Evolutionary conservation across 2,329 filamentous ascomycete species (phyloP).

Genomic region (Penicillium sp.): DNA sequence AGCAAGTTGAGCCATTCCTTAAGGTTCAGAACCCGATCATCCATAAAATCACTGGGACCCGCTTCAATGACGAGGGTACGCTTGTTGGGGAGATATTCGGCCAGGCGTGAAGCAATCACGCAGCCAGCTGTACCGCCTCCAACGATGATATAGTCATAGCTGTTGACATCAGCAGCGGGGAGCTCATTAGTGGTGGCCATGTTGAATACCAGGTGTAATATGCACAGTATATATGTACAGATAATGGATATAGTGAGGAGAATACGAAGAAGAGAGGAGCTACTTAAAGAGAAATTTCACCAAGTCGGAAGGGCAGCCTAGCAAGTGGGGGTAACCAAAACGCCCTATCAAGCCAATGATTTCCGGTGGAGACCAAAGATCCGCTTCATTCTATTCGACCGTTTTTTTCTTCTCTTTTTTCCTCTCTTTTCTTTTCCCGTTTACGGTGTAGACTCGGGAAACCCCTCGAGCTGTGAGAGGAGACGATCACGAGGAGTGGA

Average conservation of each 20-base stretch:
- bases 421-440: slow-evolving; percentile 9
- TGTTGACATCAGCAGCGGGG: slow-evolving; percentile 59
- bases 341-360: slow-evolving; percentile 11
- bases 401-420: slow-evolving; percentile 10
- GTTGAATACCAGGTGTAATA: slow-evolving; percentile 28
- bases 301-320: too few species aligned
- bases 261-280: not conserved
- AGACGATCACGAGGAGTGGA: slow-evolving; percentile 13
- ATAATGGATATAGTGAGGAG: not conserved
- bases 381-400: not conserved
- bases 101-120: slow-evolving; percentile 73
- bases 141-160: slow-evolving; percentile 80
- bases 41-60: slow-evolving; percentile 82
- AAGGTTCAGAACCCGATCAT: slow-evolving; percentile 79
- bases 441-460: slow-evolving; percentile 12
- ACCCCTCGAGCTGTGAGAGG: slow-evolving; percentile 17
- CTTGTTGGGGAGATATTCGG: slow-evolving; percentile 78
- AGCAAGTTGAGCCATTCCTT: slow-evolving; percentile 83
- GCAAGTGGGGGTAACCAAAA: not conserved
- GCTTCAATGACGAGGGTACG: slow-evolving; percentile 80
- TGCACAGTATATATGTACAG: not conserved
- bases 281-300: not conserved
- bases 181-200: slow-evolving; percentile 66
- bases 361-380: slow-evolving; percentile 11
- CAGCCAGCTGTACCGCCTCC: slow-evolving; percentile 84